Evolutionary conservation across 345 rosid species (phyloP).

Genomic region (Eucalyptus sp.): DNA sequence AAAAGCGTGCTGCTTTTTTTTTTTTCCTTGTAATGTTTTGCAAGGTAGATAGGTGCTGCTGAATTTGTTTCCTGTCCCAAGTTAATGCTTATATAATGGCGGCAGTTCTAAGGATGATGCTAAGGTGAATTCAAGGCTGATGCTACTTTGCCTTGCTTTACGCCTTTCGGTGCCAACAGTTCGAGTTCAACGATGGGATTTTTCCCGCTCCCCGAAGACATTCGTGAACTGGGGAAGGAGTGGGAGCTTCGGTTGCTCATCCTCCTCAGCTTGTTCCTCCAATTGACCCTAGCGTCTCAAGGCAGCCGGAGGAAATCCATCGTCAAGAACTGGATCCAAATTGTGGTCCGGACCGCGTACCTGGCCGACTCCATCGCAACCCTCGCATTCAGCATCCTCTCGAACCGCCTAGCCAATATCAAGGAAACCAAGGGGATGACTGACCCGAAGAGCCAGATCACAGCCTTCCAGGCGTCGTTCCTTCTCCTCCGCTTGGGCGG

Average conservation of each 20-base stretch:
- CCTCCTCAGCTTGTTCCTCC: neutral
- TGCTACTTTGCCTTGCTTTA: too few relatives aligned
- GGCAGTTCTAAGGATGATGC: too few relatives aligned
- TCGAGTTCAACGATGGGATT: neutral
- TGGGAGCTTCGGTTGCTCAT: neutral
- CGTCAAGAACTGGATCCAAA: accelerated
- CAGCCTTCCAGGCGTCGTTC: neutral
- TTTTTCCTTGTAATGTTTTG: too few relatives aligned
- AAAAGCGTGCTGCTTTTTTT: accelerated
- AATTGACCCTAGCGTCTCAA: neutral
- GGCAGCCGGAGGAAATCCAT: neutral
- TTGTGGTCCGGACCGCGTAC: neutral
- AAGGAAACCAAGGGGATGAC: neutral
- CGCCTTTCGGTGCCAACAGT: neutral
- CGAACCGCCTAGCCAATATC: neutral
- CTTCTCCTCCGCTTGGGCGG: neutral
- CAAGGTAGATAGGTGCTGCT: too few relatives aligned
- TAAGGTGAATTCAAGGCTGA: too few relatives aligned
- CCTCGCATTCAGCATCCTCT: neutral
- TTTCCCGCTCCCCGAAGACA: accelerated
- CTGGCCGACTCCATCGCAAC: neutral
- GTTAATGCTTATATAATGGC: too few relatives aligned
- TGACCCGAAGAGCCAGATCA: neutral
- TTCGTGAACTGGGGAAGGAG: neutral
- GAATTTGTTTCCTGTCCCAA: too few relatives aligned